A percentile compares a stretch with the other conserved stretches of the same genome.
These are phyloP conservation scores for Flaveria ramosissima DNA, from an alignment of 129 eudicot genomes.

Conservation along the genomic window DNA sequence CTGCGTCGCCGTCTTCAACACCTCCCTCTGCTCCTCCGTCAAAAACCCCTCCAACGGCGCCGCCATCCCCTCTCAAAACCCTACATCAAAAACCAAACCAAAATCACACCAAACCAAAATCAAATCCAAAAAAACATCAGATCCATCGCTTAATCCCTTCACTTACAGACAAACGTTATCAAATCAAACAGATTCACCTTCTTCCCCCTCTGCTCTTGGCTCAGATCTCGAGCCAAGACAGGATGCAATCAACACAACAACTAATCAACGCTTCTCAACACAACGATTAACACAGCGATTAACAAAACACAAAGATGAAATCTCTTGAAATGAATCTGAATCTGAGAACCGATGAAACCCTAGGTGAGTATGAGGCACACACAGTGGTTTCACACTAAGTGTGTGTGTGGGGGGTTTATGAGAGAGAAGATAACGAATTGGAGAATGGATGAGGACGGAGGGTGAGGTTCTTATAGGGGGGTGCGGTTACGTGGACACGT, in stretches of 20 bases:
- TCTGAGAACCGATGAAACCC: conserved; percentile 23
- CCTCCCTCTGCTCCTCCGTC: conserved; percentile 88
- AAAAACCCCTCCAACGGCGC: conserved; percentile 67
- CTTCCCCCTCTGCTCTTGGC: conserved; percentile 65
- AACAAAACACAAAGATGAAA: not conserved
- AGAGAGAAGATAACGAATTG: conserved; percentile 33
- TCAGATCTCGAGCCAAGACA: conserved; percentile 93
- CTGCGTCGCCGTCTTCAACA: conserved; percentile 57
- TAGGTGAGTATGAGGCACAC: conserved; percentile 23
- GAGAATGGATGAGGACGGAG: conserved; percentile 60
- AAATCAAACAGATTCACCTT: conserved; percentile 17
- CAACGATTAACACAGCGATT: too few relatives aligned
- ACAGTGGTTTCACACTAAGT: conserved; percentile 10
- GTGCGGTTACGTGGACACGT: conserved; percentile 52
- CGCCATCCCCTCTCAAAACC: conserved; percentile 56
- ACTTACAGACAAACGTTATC: too few relatives aligned
- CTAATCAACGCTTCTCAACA: too few relatives aligned
- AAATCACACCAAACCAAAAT: not conserved
- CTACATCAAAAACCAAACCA: conserved; percentile 25
- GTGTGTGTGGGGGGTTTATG: conserved; percentile 10
- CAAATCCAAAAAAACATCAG: not conserved
- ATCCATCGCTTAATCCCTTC: not conserved
- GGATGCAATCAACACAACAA: conserved; percentile 16
- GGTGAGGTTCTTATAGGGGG: conserved; percentile 46
- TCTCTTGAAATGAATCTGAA: conserved; percentile 17